Evolutionary conservation across 2,329 filamentous ascomycete genomes (phyloP), one percentile per base, ranked within the genome.

Genomic region (Ophiostoma sp.): DNA sequence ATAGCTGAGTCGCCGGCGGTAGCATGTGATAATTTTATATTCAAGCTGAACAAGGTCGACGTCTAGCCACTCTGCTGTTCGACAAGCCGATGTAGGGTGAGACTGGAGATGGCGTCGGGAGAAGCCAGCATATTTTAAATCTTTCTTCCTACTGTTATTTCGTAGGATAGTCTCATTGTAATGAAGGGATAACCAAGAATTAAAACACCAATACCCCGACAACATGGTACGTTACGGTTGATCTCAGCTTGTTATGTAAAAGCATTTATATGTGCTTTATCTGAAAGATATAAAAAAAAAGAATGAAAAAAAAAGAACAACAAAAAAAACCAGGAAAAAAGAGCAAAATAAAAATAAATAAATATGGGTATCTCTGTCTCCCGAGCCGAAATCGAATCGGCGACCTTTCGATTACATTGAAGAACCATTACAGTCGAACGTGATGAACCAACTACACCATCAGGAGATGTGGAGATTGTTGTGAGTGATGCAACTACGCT

Each of bases 391-490:
- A 67, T 67, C 65, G 65, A 67, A 67, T 67, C 65, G 65, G 65
- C 65, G 65, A 67, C 65, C 65, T 67, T 67, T 67, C 65, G 65
- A 67, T 67, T 67, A 67, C 65, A 67, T 62, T 62, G 57, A 67
- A 44, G 23, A 67, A 67, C 65, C 65, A 67, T 67, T 67, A 67
- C 65, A 67, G 65, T 67, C 65, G 65, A 67, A 67, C 65, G 65
- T 67, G 65, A 67, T 67, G 65, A 67, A 67, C 65, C 65, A 67
- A 67, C 65, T 67, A 67, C 65, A 67, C 65, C 65, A 67, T 67
- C 65, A 39, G 65, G 65, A 67, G 65, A 67, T 67, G 65, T 67
- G 65, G 64, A 67, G 36, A 48, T 41, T 27, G 15, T 33, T 44
- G 23, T 31, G 8, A 39, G n/a, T 23, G 64, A 10, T 3, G 65